A percentile compares a stretch with the other conserved stretches of the same genome.
Conservation (phyloP, 352 stramenopile species). For the Globisporangium perplexum region DNA sequence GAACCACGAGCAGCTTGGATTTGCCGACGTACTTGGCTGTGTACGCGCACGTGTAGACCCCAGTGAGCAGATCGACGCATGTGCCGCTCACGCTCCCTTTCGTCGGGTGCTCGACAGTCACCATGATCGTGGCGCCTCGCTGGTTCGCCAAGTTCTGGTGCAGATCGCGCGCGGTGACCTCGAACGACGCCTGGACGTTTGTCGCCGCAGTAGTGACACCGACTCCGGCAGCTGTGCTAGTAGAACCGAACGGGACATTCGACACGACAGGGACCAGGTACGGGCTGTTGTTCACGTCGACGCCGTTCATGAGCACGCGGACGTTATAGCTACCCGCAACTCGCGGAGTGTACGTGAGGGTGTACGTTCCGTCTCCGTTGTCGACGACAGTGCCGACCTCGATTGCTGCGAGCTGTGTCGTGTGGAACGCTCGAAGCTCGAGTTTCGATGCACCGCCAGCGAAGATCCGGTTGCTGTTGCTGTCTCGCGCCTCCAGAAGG, state of each 20-base stretch:
- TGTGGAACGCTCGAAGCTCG: conserved; percentile 36
- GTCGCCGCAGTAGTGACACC: conserved; percentile 36
- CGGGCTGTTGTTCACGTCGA: conserved; percentile 53
- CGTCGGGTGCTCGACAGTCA: conserved; percentile 27
- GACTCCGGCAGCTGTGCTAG: conserved; percentile 31
- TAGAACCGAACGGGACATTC: conserved; percentile 31
- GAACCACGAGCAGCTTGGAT: conserved; percentile 27
- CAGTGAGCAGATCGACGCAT: conserved; percentile 51
- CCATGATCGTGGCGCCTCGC: conserved; percentile 32
- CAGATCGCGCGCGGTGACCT: conserved; percentile 46
- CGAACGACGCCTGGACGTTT: conserved; percentile 53
- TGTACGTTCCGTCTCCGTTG: conserved; percentile 47
- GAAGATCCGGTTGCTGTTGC: conserved; percentile 57
- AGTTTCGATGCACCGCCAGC: conserved; percentile 19
- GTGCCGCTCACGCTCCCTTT: conserved; percentile 31
- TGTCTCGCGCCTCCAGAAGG: conserved; percentile 36
- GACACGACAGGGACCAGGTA: conserved; percentile 48
- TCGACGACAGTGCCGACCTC: conserved; percentile 28
- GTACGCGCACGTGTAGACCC: conserved; percentile 61
- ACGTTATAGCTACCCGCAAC: conserved; percentile 40
- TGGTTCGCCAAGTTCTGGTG: conserved; percentile 43
- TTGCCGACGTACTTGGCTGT: conserved; percentile 35
- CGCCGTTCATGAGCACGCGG: conserved; percentile 30
- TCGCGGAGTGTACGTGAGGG: conserved; percentile 36
- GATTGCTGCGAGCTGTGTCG: conserved; percentile 15